Base-by-base conservation (phyloP, 345 rosid genomes). In the Adansonia digitata region DNA sequence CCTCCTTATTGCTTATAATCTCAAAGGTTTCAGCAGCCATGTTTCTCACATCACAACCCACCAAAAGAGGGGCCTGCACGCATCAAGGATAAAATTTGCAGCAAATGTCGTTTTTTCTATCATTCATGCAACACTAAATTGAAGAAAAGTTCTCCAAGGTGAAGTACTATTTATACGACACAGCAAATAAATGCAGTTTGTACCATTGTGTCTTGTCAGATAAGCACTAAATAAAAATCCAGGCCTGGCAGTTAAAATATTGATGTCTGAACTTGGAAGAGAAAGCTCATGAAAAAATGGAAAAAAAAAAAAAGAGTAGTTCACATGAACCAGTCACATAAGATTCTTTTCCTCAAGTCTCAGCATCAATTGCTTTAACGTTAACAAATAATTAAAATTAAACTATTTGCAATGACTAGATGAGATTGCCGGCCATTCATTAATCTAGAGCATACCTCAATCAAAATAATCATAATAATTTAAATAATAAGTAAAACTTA, bases 51-150 rank as follows among this genome's bases (percentile, higher is more conserved):
- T 95, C 98, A 73, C 99, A 95, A 62, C 99, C 99, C 64, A 95
- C 64, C 86, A 93, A 79, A 82, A 95, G 98, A 5, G 99, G 99
- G 52, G 99, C 92, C 98, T 94, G 89, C 84, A 85, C n/a, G n/a
- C 34, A 74, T 55, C 53, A 24, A 75, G 39, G 71, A 34, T 3
- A 9, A 67, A 69, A 12, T 49, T 34, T 15, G 26, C 8, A 37
- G 26, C 37, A 10, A 5, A 69, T 31, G 13, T 9, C 17, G 15
- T 69, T 42, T 9, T 31, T 9, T 26, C 26, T 29, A 24, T 26
- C 31, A 69, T 29, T 48, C 22, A 48, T 7, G 72, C 24, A 26
- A 67, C 12, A 42, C 26, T 15, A 68, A 18, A 24, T 45, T 7
- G 71, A 66, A 7, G 20, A 34, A 45, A 72, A 72, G 26, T 34